Evolutionary conservation across 495 filamentous ascomycete genomes (phyloP).

Genomic region (Friedmanniomyces endolithicus): DNA sequence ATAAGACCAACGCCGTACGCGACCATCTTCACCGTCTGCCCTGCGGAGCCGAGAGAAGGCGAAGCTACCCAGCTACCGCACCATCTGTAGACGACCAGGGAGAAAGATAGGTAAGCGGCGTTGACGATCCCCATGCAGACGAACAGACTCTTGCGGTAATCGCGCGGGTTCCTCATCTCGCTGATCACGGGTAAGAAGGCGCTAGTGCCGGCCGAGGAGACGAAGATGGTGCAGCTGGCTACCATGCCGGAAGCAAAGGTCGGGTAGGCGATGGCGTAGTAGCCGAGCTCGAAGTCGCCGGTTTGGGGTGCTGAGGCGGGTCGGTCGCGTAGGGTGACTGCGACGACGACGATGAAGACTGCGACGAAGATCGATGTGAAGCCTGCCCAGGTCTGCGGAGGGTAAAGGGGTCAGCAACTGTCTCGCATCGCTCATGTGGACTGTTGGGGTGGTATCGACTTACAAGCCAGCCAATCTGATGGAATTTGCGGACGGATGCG

Average conservation of each 20-base stretch:
- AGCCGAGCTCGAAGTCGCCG: constrained; percentile 27
- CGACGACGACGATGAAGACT: constrained; percentile 25
- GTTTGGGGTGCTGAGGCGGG: constrained; percentile 33
- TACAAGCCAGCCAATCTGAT: constrained; percentile 13
- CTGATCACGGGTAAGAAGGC: constrained; percentile 16
- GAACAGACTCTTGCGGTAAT: constrained; percentile 28
- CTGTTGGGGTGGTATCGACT: not conserved
- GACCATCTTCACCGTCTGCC: constrained; percentile 29
- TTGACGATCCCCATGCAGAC: constrained; percentile 28
- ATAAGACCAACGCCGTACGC: constrained; percentile 29
- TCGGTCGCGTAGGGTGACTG: constrained; percentile 18
- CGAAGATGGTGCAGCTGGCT: constrained; percentile 30
- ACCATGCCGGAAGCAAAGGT: constrained; percentile 25
- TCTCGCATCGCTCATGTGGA: no score
- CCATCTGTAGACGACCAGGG: constrained; percentile 29
- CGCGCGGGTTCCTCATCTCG: constrained; percentile 27
- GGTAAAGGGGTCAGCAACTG: no score
- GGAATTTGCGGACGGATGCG: constrained; percentile 19
- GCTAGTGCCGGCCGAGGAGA: constrained; percentile 16
- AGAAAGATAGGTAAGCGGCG: constrained; percentile 26
- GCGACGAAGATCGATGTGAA: constrained; percentile 19
- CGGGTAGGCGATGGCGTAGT: constrained; percentile 23
- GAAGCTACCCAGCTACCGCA: constrained; percentile 30
- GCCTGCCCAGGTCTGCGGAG: constrained; percentile 5
- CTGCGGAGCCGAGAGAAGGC: constrained; percentile 28